phyloP scores from a whole-genome alignment of 148 eudicot species.

The Vaccinium corymbosum region DNA sequence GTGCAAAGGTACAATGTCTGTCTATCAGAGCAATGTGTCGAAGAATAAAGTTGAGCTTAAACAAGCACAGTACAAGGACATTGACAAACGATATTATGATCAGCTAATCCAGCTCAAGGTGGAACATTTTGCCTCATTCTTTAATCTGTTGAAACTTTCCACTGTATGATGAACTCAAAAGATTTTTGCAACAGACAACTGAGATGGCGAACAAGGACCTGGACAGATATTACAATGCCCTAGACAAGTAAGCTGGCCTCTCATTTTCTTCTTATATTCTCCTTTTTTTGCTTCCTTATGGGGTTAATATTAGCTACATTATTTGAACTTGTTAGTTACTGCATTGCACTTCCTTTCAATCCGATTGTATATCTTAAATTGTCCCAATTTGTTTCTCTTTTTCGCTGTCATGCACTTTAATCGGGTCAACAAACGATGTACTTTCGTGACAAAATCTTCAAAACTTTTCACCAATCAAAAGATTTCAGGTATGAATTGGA shows the following conservation, averaged over 20 bases:
- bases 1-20: constrained; percentile 73
- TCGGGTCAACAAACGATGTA: not conserved
- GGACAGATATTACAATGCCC: constrained; percentile 91
- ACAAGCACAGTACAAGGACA: constrained; percentile 91
- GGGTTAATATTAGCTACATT: not conserved
- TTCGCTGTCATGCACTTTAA: not conserved
- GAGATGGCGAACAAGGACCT: constrained; percentile 99
- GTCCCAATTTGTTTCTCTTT: not conserved
- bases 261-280: not conserved
- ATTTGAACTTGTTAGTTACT: not conserved
- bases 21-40: constrained; percentile 80
- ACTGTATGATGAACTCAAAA: constrained; percentile 18
- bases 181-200: constrained; percentile 59
- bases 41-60: constrained; percentile 83
- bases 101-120: constrained; percentile 96
- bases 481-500: not conserved
- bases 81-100: constrained; percentile 91
- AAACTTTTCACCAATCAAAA: not conserved
- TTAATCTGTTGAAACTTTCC: not conserved
- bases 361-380: not conserved
- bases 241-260: constrained; percentile 77
- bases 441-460: not conserved
- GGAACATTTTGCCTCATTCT: constrained; percentile 6
- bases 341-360: not conserved
- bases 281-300: not conserved